phyloP scores from a whole-genome alignment of 805 yeast genomes.

The Sugiyamaella americana region DNA sequence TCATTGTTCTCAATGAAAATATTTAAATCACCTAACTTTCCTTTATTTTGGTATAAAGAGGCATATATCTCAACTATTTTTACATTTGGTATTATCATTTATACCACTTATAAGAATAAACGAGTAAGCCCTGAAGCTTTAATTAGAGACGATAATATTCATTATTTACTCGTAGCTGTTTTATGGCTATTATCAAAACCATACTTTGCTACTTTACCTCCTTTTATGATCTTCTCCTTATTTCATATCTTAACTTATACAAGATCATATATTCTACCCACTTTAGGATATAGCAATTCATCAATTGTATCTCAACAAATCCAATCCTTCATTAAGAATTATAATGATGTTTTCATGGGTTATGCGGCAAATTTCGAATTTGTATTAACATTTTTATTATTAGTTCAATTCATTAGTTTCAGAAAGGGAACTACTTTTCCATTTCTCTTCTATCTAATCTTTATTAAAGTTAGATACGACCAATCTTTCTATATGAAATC shows the following conservation, averaged over 20 bases:
- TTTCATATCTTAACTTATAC: constrained; percentile 77
- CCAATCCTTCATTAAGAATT: constrained; percentile 41
- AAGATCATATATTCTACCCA: constrained; percentile 62
- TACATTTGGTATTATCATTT: constrained; percentile 71
- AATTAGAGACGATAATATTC: constrained; percentile 60
- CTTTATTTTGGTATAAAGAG: constrained; percentile 47
- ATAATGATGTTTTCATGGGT: constrained; percentile 55
- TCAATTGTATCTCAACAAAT: constrained; percentile 31
- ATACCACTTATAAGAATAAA: constrained; percentile 43
- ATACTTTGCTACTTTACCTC: constrained; percentile 56
- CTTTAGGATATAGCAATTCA: constrained; percentile 36
- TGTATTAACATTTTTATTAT: constrained; percentile 33
- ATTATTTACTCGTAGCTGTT: constrained; percentile 56
- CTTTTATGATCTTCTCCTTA: constrained; percentile 69
- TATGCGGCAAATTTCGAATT: constrained; percentile 58
- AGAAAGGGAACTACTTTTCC: constrained; percentile 54
- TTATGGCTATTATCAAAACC: constrained; percentile 56
- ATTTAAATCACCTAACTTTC: constrained; percentile 29
- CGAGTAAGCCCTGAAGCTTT: constrained; percentile 28
- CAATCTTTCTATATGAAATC: constrained; percentile 66
- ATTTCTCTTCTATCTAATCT: constrained; percentile 45
- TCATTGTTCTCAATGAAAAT: constrained; percentile 29
- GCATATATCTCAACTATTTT: constrained; percentile 59
- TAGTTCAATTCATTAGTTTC: constrained; percentile 40
- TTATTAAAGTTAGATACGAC: constrained; percentile 73